phyloP scores from a whole-genome alignment of 148 eudicot genomes.

The Chenopodium formosanum region DNA sequence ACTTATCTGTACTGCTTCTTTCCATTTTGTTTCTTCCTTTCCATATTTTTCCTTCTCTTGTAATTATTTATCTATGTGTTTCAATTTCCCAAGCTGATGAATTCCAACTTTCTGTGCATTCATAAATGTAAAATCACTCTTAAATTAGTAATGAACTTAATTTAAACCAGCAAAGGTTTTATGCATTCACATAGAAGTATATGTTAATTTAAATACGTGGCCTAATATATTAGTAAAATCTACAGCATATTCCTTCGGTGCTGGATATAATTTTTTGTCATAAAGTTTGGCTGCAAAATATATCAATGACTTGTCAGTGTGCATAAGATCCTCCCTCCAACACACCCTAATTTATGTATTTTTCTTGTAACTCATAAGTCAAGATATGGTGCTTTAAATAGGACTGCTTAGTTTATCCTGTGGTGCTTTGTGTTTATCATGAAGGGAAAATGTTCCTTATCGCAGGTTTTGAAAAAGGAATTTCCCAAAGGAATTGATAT shows the following conservation, averaged over 20 bases:
- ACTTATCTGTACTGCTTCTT: too few species aligned
- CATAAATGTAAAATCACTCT: too few species aligned
- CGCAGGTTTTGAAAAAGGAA: slow-evolving; percentile 81
- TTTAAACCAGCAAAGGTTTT: too few species aligned
- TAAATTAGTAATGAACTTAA: too few species aligned
- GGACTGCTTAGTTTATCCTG: not conserved
- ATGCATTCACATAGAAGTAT: too few species aligned
- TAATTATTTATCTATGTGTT: too few species aligned
- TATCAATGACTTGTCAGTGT: not conserved
- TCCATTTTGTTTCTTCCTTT: too few species aligned
- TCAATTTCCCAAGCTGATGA: too few species aligned
- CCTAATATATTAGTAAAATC: not conserved
- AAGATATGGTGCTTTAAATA: not conserved
- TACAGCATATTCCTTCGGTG: not conserved
- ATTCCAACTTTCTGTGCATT: too few species aligned
- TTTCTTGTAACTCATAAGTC: not conserved
- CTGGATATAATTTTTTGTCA: not conserved
- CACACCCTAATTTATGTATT: not conserved
- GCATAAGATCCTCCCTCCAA: not conserved
- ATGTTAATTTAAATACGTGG: not conserved
- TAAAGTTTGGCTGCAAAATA: not conserved
- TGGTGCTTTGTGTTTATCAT: not conserved
- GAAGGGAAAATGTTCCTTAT: not conserved
- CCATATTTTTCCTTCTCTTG: too few species aligned
- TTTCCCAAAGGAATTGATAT: slow-evolving; percentile 87